Evolutionary conservation across 352 stramenopile genomes (phyloP).

Genomic region (Halophytophthora batemanensis): DNA sequence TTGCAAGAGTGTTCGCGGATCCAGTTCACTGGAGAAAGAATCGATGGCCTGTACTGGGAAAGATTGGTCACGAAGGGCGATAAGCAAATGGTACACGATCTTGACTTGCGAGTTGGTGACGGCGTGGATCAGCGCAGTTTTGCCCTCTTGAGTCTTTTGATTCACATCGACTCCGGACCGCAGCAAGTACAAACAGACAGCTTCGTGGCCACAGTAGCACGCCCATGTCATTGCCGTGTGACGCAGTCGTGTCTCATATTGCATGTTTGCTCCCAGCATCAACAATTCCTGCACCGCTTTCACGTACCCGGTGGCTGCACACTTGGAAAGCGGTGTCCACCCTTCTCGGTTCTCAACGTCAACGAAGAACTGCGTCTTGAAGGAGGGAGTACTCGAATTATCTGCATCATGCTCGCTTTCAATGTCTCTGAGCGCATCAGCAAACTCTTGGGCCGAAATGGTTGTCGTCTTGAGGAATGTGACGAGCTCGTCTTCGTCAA

Average conservation of each 20-base stretch:
- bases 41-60: slow-evolving; percentile 25
- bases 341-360: slow-evolving; percentile 55
- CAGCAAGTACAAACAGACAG: slow-evolving; percentile 49
- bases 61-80: slow-evolving; percentile 36
- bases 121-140: slow-evolving; percentile 69
- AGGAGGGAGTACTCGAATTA: not conserved
- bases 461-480: slow-evolving; percentile 25
- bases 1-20: not conserved
- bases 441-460: slow-evolving; percentile 23
- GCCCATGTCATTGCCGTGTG: slow-evolving; percentile 79
- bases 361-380: slow-evolving; percentile 36
- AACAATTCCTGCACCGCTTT: slow-evolving; percentile 39
- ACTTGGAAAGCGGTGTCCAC: slow-evolving; percentile 73
- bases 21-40: slow-evolving; percentile 18
- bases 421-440: slow-evolving; percentile 18
- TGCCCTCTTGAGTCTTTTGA: slow-evolving; percentile 49
- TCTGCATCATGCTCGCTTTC: slow-evolving; percentile 2
- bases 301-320: slow-evolving; percentile 46
- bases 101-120: slow-evolving; percentile 46
- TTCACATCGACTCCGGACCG: slow-evolving; percentile 30
- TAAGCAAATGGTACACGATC: slow-evolving; percentile 58
- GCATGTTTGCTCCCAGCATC: slow-evolving; percentile 32
- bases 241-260: slow-evolving; percentile 50
- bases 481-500: slow-evolving; percentile 37
- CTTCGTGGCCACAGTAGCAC: slow-evolving; percentile 68